Conservation (phyloP, 805 yeast species). For the Lipomyces spencermartinsiae region DNA sequence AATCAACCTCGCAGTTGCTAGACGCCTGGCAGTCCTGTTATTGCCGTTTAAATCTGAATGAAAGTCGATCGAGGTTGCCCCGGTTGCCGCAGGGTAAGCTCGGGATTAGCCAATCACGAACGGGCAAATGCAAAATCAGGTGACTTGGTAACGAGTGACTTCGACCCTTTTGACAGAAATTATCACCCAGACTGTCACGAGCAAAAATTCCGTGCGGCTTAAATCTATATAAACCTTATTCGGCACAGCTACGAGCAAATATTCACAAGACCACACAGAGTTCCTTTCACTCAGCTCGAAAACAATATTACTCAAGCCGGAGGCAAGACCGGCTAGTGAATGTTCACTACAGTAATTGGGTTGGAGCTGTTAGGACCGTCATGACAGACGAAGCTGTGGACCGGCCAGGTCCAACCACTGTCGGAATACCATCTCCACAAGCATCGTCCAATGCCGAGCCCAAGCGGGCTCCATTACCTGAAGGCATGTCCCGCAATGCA, state of each 20-base stretch:
- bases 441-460: neutral
- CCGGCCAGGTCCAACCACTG: neutral
- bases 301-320: neutral
- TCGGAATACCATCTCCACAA: neutral
- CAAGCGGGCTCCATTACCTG: slow-evolving; percentile 53
- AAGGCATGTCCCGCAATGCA: slow-evolving; percentile 84
- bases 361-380: neutral
- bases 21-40: neutral
- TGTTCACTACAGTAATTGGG: neutral
- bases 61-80: neutral
- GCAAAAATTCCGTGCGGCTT: neutral
- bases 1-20: neutral
- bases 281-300: too few relatives aligned
- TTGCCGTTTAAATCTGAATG: neutral
- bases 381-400: neutral
- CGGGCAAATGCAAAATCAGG: neutral
- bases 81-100: too few relatives aligned
- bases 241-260: too few relatives aligned
- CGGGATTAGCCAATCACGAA: neutral
- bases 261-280: too few relatives aligned
- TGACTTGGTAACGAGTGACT: neutral
- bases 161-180: neutral
- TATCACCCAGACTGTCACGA: neutral
- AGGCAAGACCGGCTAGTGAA: neutral
- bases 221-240: neutral